These are phyloP conservation scores for Elsinoe ampelina DNA, from an alignment of 2,329 filamentous ascomycete species.

Conservation along the genomic window DNA sequence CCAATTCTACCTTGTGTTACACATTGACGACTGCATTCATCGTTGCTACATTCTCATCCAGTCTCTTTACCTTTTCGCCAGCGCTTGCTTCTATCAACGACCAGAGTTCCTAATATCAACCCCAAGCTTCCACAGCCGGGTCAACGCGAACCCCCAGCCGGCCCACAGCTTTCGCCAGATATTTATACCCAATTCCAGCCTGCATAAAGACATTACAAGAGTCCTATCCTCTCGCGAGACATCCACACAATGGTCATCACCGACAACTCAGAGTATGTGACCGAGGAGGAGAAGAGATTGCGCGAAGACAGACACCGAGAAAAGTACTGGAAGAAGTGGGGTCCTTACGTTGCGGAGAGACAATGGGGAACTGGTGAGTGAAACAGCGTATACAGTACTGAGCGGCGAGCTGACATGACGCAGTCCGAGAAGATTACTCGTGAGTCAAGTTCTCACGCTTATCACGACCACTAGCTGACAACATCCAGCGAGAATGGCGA, in stretches of 20 bases:
- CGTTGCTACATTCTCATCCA: background rate
- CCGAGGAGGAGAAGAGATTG: slow-evolving; percentile 82
- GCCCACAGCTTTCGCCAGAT: background rate
- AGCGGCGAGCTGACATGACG: slow-evolving; percentile 24
- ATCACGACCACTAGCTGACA: slow-evolving; percentile 9
- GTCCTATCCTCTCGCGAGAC: background rate
- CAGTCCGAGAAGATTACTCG: slow-evolving; percentile 87
- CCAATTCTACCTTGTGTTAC: background rate
- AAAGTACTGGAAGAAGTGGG: slow-evolving; percentile 99
- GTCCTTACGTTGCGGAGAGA: slow-evolving; percentile 82
- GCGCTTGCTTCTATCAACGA: background rate
- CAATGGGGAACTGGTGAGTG: slow-evolving; percentile 84
- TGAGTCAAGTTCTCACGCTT: slow-evolving; percentile 32
- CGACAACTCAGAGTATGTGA: slow-evolving; percentile 78
- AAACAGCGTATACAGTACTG: slow-evolving; percentile 1
- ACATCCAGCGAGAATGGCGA: slow-evolving; percentile 65
- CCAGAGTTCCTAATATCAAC: slow-evolving; percentile 3
- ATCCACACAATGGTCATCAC: slow-evolving; percentile 67
- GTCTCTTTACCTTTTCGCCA: background rate
- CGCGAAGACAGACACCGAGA: slow-evolving; percentile 71
- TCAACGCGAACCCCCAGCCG: slow-evolving; percentile 1
- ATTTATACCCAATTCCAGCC: background rate
- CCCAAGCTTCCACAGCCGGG: background rate
- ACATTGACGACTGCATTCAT: background rate
- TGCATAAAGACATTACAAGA: background rate